These are phyloP conservation scores for Ananas comosus DNA, from an alignment of 176 grass and related monocot genomes.

Conservation along the genomic window DNA sequence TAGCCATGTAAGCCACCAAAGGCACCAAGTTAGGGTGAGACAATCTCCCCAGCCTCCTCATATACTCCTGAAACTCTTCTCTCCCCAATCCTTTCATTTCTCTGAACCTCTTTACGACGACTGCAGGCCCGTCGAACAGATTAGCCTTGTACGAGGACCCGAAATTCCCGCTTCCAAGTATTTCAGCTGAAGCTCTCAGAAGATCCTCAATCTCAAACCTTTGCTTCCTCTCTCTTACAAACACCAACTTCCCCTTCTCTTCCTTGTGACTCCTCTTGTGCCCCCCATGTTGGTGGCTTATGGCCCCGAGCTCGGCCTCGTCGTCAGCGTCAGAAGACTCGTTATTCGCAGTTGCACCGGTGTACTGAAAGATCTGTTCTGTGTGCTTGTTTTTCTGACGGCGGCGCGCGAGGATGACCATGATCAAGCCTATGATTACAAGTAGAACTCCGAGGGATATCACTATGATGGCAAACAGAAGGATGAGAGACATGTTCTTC, in stretches of 20 bases:
- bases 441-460: conserved; percentile 32
- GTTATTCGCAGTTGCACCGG: background rate
- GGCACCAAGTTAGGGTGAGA: conserved; percentile 77
- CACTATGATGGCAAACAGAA: conserved; percentile 42
- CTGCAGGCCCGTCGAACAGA: conserved; percentile 27
- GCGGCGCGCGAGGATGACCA: conserved; percentile 17
- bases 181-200: conserved; percentile 62
- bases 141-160: conserved; percentile 83
- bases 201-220: conserved; percentile 78
- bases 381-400: background rate
- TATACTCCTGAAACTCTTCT: conserved; percentile 75
- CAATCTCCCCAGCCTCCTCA: conserved; percentile 57
- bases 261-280: conserved; percentile 35
- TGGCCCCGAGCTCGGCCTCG: conserved; percentile 13
- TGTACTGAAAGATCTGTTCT: too few species aligned
- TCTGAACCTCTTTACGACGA: conserved; percentile 90
- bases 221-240: conserved; percentile 38
- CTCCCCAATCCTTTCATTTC: conserved; percentile 55
- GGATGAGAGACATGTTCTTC: background rate
- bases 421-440: conserved; percentile 15
- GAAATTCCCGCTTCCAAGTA: conserved; percentile 74
- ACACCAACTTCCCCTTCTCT: conserved; percentile 40
- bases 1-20: conserved; percentile 75
- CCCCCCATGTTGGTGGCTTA: background rate
- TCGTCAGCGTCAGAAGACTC: background rate